Percentiles rank a stretch among this genome's conserved stretches.
Conservation (phyloP, 768 basidiomycete species). For the Calocybe cyanea region DNA sequence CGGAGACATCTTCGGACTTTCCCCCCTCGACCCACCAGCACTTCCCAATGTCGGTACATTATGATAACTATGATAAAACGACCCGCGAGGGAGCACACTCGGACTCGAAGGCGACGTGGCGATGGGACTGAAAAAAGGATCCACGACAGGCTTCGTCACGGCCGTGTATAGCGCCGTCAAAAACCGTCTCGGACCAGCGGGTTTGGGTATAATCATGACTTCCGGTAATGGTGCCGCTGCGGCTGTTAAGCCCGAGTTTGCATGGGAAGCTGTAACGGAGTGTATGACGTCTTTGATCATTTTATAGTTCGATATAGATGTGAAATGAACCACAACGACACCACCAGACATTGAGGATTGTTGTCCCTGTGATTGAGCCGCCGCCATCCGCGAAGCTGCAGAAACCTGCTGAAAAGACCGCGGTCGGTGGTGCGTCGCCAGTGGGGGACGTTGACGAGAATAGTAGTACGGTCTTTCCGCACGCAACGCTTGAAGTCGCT, state of each 20-base stretch:
- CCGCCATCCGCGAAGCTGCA: too few relatives aligned
- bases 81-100: constrained; percentile 40
- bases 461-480: constrained; percentile 45
- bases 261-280: constrained; percentile 49
- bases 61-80: constrained; percentile 39
- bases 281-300: constrained; percentile 82
- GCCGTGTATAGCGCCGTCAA: constrained; percentile 92
- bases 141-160: constrained; percentile 78
- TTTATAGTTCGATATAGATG: constrained; percentile 87
- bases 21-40: too few relatives aligned
- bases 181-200: constrained; percentile 91
- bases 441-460: constrained; percentile 62
- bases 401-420: constrained; percentile 83
- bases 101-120: constrained; percentile 88
- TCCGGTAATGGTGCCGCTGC: constrained; percentile 61
- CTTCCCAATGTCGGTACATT: too few relatives aligned
- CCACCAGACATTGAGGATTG: constrained; percentile 26
- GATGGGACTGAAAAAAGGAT: constrained; percentile 92
- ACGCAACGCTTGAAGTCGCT: constrained; percentile 66
- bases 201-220: constrained; percentile 96
- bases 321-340: constrained; percentile 82
- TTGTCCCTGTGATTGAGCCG: too few relatives aligned
- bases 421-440: constrained; percentile 65
- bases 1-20: constrained; percentile 41
- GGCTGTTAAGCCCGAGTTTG: constrained; percentile 36